These are phyloP conservation scores for Nakaseomyces glabratus DNA, from an alignment of 1,139 yeast genomes.

Conservation along the genomic window DNA sequence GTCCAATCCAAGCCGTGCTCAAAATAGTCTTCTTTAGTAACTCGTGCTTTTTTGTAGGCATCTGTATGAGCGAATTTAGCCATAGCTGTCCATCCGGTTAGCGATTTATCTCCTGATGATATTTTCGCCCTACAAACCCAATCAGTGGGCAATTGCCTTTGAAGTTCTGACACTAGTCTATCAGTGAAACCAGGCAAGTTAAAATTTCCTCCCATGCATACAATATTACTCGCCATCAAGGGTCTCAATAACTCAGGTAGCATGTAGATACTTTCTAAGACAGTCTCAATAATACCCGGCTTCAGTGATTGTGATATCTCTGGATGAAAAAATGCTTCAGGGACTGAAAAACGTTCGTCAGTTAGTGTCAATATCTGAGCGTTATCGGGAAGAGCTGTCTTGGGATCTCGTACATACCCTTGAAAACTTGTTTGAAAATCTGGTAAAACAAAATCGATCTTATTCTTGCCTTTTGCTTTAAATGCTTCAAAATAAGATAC, in stretches of 20 bases:
- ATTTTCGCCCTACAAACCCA: constrained; percentile 51
- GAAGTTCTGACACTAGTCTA: constrained; percentile 52
- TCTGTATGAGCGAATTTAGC: constrained; percentile 44
- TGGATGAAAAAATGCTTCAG: constrained; percentile 83
- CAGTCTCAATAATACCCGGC: constrained; percentile 64
- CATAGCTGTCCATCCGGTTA: constrained; percentile 52
- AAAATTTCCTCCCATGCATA: constrained; percentile 75
- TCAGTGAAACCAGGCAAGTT: constrained; percentile 57
- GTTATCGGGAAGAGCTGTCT: constrained; percentile 36
- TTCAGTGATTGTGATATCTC: constrained; percentile 70
- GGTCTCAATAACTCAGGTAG: constrained; percentile 74
- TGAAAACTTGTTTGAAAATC: constrained; percentile 72
- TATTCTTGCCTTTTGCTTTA: constrained; percentile 33
- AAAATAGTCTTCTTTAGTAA: constrained; percentile 68
- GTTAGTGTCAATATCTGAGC: constrained; percentile 58
- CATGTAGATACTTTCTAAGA: constrained; percentile 58
- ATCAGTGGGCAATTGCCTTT: constrained; percentile 57
- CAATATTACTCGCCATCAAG: constrained; percentile 68
- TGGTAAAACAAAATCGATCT: constrained; percentile 71
- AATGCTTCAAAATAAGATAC: constrained; percentile 54
- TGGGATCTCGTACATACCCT: constrained; percentile 48
- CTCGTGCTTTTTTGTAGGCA: constrained; percentile 44
- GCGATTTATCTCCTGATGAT: constrained; percentile 35
- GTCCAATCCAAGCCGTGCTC: constrained; percentile 79
- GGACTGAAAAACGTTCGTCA: constrained; percentile 81